These are phyloP conservation scores for Rauvolfia tetraphylla DNA, from an alignment of 257 asterid genomes.

Conservation along the genomic window DNA sequence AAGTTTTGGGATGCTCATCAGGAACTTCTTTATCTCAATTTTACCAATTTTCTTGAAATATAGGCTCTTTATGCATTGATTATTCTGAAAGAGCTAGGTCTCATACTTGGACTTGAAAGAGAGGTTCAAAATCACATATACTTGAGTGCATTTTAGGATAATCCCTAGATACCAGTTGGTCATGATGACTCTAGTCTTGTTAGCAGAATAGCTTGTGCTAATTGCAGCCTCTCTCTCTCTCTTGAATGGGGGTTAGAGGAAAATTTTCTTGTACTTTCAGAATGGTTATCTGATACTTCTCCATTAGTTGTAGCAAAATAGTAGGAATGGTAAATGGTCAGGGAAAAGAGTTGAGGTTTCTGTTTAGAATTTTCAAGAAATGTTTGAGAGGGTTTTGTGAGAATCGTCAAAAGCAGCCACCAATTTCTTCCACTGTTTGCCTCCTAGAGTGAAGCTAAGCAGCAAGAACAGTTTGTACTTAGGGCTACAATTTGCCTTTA, in stretches of 20 bases:
- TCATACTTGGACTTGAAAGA: not conserved
- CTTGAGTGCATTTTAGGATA: not conserved
- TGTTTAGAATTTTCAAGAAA: too few species aligned
- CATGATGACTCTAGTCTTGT: not conserved
- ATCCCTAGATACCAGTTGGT: not conserved
- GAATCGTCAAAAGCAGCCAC: not conserved
- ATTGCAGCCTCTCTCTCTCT: not conserved
- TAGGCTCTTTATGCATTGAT: conserved; percentile 1
- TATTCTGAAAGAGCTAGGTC: not conserved
- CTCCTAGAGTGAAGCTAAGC: not conserved
- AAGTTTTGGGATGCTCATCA: not conserved
- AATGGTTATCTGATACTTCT: not conserved
- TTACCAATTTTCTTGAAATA: not conserved
- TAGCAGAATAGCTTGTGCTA: not conserved
- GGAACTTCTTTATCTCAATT: not conserved
- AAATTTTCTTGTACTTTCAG: not conserved
- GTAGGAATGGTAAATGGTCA: not conserved
- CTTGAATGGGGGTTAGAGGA: too few species aligned
- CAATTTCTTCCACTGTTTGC: not conserved
- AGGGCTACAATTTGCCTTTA: not conserved
- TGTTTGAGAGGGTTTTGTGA: not conserved
- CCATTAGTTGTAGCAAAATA: not conserved
- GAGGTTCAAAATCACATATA: not conserved
- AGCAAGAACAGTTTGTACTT: not conserved
- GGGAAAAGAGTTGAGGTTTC: not conserved